A percentile compares a stretch with the other conserved stretches of the same genome.
phyloP scores from a whole-genome alignment of 306 rosid genomes.

The Arachis stenosperma region DNA sequence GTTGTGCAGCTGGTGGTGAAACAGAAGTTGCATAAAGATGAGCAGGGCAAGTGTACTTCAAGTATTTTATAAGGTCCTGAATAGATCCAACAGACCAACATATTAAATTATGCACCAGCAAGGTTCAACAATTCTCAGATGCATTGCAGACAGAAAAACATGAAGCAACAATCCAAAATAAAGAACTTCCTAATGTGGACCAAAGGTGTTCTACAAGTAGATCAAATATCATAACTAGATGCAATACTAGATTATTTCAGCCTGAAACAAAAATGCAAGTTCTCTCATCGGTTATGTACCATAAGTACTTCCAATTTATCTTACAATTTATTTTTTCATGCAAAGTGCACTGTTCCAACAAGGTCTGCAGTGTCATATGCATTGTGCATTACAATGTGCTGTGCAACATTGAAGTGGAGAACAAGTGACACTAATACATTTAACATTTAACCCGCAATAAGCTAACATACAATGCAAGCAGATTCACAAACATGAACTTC shows the following conservation, averaged over 20 bases:
- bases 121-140: constrained; percentile 9
- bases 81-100: constrained; percentile 1
- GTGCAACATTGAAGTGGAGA: not conserved
- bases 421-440: not conserved
- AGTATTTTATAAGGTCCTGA: constrained; percentile 70
- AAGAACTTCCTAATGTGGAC: constrained; percentile 1
- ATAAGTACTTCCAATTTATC: constrained; percentile 1
- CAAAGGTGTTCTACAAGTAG: not conserved
- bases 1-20: constrained; percentile 88
- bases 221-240: not conserved
- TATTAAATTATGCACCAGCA: not conserved
- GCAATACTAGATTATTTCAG: constrained; percentile 5
- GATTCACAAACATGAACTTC: not conserved
- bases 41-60: constrained; percentile 78
- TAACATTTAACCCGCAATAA: not conserved
- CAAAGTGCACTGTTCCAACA: not conserved
- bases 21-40: constrained; percentile 84
- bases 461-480: not conserved
- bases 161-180: constrained; percentile 10
- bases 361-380: not conserved
- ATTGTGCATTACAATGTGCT: not conserved
- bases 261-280: not conserved
- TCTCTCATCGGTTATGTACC: not conserved
- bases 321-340: not conserved
- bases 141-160: not conserved